Evolutionary conservation across 768 basidiomycete genomes (phyloP).

Genomic region (Serendipita sp.): DNA sequence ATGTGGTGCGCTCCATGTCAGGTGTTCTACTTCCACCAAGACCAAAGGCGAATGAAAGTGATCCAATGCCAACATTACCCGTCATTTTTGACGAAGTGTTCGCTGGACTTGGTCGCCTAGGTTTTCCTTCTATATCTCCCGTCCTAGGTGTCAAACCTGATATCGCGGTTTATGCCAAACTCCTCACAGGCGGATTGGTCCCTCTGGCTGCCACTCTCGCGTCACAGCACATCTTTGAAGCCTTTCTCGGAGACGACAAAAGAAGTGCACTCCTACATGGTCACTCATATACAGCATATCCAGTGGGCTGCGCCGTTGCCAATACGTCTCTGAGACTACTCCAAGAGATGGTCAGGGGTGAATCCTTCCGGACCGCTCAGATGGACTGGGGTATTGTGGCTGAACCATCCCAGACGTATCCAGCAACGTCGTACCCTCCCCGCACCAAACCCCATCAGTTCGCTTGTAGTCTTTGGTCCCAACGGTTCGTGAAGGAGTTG

Average conservation of each 20-base stretch:
- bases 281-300: conserved; percentile 90
- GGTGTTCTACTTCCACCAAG: conserved; percentile 16
- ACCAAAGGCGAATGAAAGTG: conserved; percentile 10
- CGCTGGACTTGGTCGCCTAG: conserved; percentile 78
- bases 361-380: conserved; percentile 44
- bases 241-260: conserved; percentile 62
- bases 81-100: conserved; percentile 97
- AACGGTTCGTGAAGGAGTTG: conserved; percentile 44
- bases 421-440: too few relatives aligned
- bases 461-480: conserved; percentile 60
- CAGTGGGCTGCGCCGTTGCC: conserved; percentile 85
- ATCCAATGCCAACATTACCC: conserved; percentile 37
- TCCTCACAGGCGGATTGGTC: conserved; percentile 81
- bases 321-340: conserved; percentile 58
- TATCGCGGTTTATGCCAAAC: conserved; percentile 83
- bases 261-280: conserved; percentile 82
- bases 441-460: too few relatives aligned
- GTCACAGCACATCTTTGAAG: conserved; percentile 57
- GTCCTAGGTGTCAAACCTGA: conserved; percentile 66
- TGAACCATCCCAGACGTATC: conserved; percentile 32
- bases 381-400: conserved; percentile 34
- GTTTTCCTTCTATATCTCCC: conserved; percentile 44
- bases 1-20: conserved; percentile 43
- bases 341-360: conserved; percentile 30
- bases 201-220: conserved; percentile 80